phyloP scores from a whole-genome alignment of 352 stramenopile genomes.

The Phytopythium sindhum region DNA sequence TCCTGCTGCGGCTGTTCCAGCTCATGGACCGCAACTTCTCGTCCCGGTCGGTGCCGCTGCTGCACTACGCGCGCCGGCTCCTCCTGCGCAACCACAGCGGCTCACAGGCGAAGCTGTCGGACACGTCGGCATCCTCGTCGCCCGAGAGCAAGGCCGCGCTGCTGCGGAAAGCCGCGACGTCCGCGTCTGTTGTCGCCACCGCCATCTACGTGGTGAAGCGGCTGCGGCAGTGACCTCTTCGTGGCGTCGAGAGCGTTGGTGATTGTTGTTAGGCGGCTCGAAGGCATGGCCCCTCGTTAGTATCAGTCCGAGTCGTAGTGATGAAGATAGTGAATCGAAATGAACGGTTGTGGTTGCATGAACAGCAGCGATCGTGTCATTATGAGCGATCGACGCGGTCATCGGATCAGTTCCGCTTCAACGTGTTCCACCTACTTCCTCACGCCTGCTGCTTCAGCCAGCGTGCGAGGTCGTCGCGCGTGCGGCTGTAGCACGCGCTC shows the following conservation, averaged over 20 bases:
- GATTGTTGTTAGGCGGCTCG: neutral
- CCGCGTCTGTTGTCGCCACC: constrained; percentile 31
- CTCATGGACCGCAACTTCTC: constrained; percentile 34
- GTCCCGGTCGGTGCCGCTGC: constrained; percentile 24
- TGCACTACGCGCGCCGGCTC: constrained; percentile 34
- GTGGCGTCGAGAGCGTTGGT: neutral
- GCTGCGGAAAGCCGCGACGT: constrained; percentile 30
- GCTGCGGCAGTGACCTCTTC: constrained; percentile 12
- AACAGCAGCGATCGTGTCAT: neutral
- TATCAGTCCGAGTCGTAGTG: neutral
- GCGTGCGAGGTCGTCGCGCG: constrained; percentile 44
- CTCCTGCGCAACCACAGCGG: constrained; percentile 33
- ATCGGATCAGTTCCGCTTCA: neutral
- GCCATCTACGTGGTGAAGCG: constrained; percentile 32
- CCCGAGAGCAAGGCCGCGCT: constrained; percentile 9
- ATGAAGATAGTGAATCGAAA: neutral
- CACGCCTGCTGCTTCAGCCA: constrained; percentile 33
- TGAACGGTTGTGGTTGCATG: neutral
- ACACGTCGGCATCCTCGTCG: neutral
- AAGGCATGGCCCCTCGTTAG: neutral
- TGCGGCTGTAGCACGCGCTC: constrained; percentile 53
- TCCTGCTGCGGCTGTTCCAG: constrained; percentile 52
- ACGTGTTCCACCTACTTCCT: neutral
- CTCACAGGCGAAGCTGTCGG: constrained; percentile 15
- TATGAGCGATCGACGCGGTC: neutral